phyloP scores from a whole-genome alignment of 1,139 yeast genomes.

The Hanseniaspora uvarum region DNA sequence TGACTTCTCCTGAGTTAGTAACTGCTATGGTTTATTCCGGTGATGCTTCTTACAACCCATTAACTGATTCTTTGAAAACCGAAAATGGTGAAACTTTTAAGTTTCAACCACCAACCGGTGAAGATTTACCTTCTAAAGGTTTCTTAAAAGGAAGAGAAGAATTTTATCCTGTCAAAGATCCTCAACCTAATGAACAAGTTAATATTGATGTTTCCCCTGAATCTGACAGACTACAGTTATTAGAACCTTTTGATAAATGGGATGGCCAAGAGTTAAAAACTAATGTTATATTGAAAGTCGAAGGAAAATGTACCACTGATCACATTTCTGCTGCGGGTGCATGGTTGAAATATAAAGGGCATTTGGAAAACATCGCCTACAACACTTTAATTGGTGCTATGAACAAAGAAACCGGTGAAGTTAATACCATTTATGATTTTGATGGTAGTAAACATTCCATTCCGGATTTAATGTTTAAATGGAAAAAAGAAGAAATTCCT shows the following conservation, averaged over 20 bases:
- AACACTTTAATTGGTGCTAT: slow-evolving; percentile 96
- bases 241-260: slow-evolving; percentile 85
- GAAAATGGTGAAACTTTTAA: slow-evolving; percentile 60
- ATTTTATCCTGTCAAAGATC: slow-evolving; percentile 76
- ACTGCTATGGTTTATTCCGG: slow-evolving; percentile 95
- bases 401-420: slow-evolving; percentile 93
- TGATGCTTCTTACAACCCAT: slow-evolving; percentile 76
- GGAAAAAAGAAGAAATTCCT: slow-evolving; percentile 75
- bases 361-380: slow-evolving; percentile 85
- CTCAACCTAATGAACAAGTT: slow-evolving; percentile 62
- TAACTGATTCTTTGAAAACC: slow-evolving; percentile 60
- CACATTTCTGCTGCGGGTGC: slow-evolving; percentile 98
- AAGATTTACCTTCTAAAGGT: slow-evolving; percentile 71
- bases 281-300: slow-evolving; percentile 73
- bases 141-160: slow-evolving; percentile 72
- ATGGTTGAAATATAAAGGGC: slow-evolving; percentile 99
- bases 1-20: slow-evolving; percentile 93
- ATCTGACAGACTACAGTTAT: slow-evolving; percentile 69
- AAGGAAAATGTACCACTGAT: slow-evolving; percentile 97
- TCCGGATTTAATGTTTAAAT: slow-evolving; percentile 93
- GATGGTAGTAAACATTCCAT: slow-evolving; percentile 71
- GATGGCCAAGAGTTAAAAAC: slow-evolving; percentile 69
- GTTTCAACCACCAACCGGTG: slow-evolving; percentile 67
- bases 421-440: slow-evolving; percentile 76
- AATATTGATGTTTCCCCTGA: slow-evolving; percentile 63